Percentiles rank a stretch among this genome's conserved stretches.
phyloP scores from a whole-genome alignment of 352 stramenopile species.

The Phytophthora pseudosyringae region DNA sequence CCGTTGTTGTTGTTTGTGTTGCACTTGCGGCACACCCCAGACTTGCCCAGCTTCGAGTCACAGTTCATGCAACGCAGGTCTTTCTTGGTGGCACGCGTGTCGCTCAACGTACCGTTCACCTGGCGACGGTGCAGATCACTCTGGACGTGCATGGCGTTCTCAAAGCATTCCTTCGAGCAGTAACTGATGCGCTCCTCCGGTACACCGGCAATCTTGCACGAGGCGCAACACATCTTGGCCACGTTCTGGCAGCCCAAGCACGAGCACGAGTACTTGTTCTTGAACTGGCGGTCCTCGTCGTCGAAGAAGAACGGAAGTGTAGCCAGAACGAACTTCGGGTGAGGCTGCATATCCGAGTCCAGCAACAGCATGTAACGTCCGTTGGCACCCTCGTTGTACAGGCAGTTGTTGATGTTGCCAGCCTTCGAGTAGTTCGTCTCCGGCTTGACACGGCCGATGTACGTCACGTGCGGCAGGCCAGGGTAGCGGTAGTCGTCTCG shows the following conservation, averaged over 20 bases:
- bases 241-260: constrained; percentile 79
- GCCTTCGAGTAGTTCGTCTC: constrained; percentile 83
- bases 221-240: constrained; percentile 85
- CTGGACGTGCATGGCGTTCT: constrained; percentile 82
- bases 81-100: constrained; percentile 75
- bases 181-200: constrained; percentile 87
- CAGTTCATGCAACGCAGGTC: constrained; percentile 81
- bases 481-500: constrained; percentile 89
- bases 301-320: constrained; percentile 90
- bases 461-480: constrained; percentile 79
- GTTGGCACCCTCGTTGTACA: constrained; percentile 89
- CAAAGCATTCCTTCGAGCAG: constrained; percentile 90
- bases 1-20: constrained; percentile 63
- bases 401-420: constrained; percentile 91
- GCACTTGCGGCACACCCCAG: constrained; percentile 80
- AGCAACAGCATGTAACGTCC: constrained; percentile 83
- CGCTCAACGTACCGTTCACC: constrained; percentile 81
- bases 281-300: constrained; percentile 76
- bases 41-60: constrained; percentile 74
- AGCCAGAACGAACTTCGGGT: constrained; percentile 84
- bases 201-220: constrained; percentile 85
- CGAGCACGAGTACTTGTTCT: constrained; percentile 86
- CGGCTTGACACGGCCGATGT: constrained; percentile 80
- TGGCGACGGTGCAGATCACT: constrained; percentile 82
- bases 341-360: constrained; percentile 88